Evolutionary conservation across 2,329 filamentous ascomycete species (phyloP).

Genomic region (Anisogramma anomala): DNA sequence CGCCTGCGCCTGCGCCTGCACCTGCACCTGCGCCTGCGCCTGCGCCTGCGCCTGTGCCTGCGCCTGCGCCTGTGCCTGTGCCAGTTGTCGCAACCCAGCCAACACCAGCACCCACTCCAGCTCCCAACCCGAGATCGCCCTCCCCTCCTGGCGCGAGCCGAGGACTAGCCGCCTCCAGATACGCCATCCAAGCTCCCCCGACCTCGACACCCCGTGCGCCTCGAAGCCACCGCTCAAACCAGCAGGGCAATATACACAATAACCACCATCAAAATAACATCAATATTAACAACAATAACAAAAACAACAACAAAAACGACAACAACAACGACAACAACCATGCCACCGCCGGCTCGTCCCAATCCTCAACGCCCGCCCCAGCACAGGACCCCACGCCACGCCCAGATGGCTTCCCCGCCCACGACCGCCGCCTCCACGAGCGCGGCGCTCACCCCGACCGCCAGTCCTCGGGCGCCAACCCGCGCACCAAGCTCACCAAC

Average conservation of each 20-base stretch:
- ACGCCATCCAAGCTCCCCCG: conserved; percentile 11
- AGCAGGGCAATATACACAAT: no score
- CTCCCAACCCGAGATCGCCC: neutral
- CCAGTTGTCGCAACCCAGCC: conserved; percentile 3
- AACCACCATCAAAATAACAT: conserved; percentile 6
- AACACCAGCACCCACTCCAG: conserved; percentile 1
- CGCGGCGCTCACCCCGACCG: conserved; percentile 28
- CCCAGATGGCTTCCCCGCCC: conserved; percentile 13
- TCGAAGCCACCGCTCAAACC: conserved; percentile 11
- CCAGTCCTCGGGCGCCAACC: conserved; percentile 44
- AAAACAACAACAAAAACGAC: conserved; percentile 5
- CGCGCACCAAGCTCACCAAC: conserved; percentile 49
- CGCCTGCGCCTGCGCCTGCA: conserved; percentile 3
- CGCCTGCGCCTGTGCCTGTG: conserved; percentile 2
- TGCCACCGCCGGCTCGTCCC: conserved; percentile 9
- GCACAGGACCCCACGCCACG: neutral
- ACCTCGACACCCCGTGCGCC: conserved; percentile 13
- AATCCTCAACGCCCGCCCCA: conserved; percentile 16
- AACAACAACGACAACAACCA: conserved; percentile 11
- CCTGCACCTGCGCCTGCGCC: no score
- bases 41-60: conserved; percentile 9
- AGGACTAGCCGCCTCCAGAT: conserved; percentile 16
- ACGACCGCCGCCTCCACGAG: conserved; percentile 24
- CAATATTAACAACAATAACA: conserved; percentile 10
- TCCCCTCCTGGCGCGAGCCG: neutral